Evolutionary conservation across 2,329 filamentous ascomycete genomes (phyloP).

Genomic region (Aspergillus aculeatinus): DNA sequence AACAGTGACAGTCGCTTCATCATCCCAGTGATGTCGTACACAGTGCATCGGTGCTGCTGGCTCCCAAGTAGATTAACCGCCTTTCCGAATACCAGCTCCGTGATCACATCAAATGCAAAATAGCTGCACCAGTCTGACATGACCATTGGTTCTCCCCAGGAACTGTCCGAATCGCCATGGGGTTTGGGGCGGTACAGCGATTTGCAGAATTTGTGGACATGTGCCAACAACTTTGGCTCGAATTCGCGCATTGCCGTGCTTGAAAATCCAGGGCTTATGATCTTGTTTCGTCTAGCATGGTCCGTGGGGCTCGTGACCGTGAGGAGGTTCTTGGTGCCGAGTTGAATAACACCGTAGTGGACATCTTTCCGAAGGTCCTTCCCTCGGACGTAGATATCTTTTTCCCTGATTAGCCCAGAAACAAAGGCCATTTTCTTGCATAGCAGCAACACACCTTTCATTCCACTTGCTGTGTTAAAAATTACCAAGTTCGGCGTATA

Average conservation of each 20-base stretch:
- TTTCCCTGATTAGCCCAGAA: not conserved
- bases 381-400: not conserved
- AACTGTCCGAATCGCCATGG: not conserved
- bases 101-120: conserved; percentile 4
- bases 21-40: conserved; percentile 2
- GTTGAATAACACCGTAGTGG: not conserved
- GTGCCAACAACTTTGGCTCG: not conserved
- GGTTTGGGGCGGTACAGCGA: not conserved
- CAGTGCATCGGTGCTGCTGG: not conserved
- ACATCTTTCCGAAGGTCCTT: not conserved
- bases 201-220: not conserved
- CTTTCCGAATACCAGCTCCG: not conserved
- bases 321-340: conserved; percentile 1
- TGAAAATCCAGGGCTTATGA: not conserved
- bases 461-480: not conserved
- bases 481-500: conserved; percentile 1
- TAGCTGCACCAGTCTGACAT: conserved; percentile 4
- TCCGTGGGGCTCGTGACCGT: not conserved
- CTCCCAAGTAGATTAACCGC: not conserved
- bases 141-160: not conserved
- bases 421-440: too few relatives aligned
- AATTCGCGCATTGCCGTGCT: not conserved
- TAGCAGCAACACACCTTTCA: not conserved
- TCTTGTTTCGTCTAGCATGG: not conserved
- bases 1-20: conserved; percentile 2